Evolutionary conservation across 2,329 filamentous ascomycete species (phyloP).

Genomic region (Sclerotinia nivalis): DNA sequence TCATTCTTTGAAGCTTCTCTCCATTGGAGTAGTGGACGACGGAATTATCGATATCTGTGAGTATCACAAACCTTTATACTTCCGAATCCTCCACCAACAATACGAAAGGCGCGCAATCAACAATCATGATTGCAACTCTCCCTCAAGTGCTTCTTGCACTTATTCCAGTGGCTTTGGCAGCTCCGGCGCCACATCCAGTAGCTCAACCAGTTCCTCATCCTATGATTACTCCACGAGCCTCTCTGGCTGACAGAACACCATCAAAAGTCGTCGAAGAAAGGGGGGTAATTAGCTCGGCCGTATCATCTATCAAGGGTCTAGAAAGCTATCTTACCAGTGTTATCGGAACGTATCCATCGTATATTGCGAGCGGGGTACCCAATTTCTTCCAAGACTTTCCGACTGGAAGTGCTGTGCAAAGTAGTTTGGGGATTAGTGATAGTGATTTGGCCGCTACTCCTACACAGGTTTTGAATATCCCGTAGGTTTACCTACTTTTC

Average conservation of each 20-base stretch:
- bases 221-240: constrained; percentile 51
- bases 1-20: not conserved
- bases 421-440: constrained; percentile 60
- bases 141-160: constrained; percentile 29
- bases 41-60: not conserved
- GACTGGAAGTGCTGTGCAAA: constrained; percentile 59
- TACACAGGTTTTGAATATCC: constrained; percentile 70
- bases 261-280: constrained; percentile 46
- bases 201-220: constrained; percentile 43
- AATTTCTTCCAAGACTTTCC: constrained; percentile 69
- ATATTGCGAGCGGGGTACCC: constrained; percentile 63
- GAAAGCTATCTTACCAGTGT: constrained; percentile 53
- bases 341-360: constrained; percentile 58
- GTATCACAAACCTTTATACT: not conserved
- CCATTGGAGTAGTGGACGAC: not conserved
- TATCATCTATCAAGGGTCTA: constrained; percentile 47
- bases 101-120: not conserved
- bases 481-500: constrained; percentile 44
- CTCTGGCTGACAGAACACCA: constrained; percentile 43
- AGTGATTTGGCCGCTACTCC: constrained; percentile 61
- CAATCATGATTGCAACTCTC: constrained; percentile 18
- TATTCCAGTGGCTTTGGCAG: constrained; percentile 34
- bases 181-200: constrained; percentile 33
- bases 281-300: constrained; percentile 47
- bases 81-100: not conserved